These are phyloP conservation scores for Camelina hispida DNA, from an alignment of 345 rosid genomes.

Conservation along the genomic window DNA sequence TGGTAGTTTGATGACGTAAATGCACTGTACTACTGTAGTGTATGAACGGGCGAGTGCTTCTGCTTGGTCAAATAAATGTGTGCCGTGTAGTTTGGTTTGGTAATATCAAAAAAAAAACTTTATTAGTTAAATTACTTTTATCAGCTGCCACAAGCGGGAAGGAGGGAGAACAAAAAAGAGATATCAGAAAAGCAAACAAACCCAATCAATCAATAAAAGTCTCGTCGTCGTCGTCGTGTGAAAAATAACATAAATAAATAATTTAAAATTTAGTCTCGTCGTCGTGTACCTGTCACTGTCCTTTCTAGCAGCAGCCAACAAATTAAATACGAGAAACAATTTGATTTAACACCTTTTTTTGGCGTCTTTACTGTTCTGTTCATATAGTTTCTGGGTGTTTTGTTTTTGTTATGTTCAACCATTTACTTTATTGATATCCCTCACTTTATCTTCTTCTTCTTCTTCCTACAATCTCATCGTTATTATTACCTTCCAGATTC, in stretches of 20 bases:
- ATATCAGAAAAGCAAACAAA: too few species aligned
- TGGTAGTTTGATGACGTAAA: constrained; percentile 19
- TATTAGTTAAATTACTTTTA: too few species aligned
- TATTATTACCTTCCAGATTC: constrained; percentile 15
- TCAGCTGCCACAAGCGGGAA: too few species aligned
- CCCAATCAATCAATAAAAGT: too few species aligned
- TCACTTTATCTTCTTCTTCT: constrained; percentile 4
- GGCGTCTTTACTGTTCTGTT: constrained; percentile 25
- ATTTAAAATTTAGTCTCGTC: neutral
- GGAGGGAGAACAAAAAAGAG: too few species aligned
- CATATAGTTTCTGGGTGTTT: constrained; percentile 10
- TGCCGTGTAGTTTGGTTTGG: constrained; percentile 9
- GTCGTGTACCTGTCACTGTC: constrained; percentile 27
- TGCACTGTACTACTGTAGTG: too few species aligned
- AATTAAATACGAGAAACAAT: neutral
- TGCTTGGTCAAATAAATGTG: constrained; percentile 15
- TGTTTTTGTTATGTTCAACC: constrained; percentile 10
- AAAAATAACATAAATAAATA: neutral
- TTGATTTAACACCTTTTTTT: neutral
- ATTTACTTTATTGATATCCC: constrained; percentile 37
- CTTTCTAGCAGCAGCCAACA: neutral
- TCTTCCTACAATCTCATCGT: neutral
- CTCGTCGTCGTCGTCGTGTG: neutral
- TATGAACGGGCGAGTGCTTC: constrained; percentile 2
- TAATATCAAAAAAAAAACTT: neutral